Evolutionary conservation across 1,284 basidiomycete genomes (phyloP).

Genomic region (Malassezia brasiliensis): DNA sequence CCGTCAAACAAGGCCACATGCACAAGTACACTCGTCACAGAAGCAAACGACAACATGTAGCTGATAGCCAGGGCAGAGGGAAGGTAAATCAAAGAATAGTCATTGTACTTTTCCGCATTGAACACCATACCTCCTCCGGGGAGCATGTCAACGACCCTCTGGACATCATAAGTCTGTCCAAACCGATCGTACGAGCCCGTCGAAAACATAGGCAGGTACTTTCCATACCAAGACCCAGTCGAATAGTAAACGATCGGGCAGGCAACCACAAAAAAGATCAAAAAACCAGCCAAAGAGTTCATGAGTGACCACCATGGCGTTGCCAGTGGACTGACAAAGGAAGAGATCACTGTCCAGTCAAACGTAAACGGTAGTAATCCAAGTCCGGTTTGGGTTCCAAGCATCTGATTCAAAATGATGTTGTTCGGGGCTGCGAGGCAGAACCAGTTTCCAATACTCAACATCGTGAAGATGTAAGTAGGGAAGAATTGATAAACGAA

Average conservation of each 20-base stretch:
- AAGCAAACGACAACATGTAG: constrained; percentile 76
- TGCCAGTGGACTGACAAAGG: constrained; percentile 81
- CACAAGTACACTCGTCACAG: constrained; percentile 76
- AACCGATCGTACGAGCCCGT: constrained; percentile 70
- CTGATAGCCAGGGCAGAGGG: constrained; percentile 78
- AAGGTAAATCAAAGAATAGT: constrained; percentile 82
- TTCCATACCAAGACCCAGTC: constrained; percentile 58
- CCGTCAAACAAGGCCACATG: constrained; percentile 86
- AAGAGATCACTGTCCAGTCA: constrained; percentile 87
- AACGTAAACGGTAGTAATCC: constrained; percentile 85
- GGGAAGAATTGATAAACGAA: constrained; percentile 66
- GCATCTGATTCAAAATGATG: constrained; percentile 34
- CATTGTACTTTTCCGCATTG: constrained; percentile 65
- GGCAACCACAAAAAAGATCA: constrained; percentile 76
- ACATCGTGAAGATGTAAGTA: constrained; percentile 31
- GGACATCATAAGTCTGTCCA: constrained; percentile 67
- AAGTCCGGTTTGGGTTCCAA: constrained; percentile 48
- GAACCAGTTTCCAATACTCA: constrained; percentile 35
- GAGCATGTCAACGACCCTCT: constrained; percentile 56
- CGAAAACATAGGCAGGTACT: constrained; percentile 51
- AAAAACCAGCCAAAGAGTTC: constrained; percentile 77
- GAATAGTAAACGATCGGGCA: constrained; percentile 63
- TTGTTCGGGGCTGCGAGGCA: constrained; percentile 37
- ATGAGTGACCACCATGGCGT: constrained; percentile 95
- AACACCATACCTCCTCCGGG: constrained; percentile 52